Evolutionary conservation across 192 early-diverging fungal genomes (phyloP).

Genomic region (Pilobolus umbonatus): DNA sequence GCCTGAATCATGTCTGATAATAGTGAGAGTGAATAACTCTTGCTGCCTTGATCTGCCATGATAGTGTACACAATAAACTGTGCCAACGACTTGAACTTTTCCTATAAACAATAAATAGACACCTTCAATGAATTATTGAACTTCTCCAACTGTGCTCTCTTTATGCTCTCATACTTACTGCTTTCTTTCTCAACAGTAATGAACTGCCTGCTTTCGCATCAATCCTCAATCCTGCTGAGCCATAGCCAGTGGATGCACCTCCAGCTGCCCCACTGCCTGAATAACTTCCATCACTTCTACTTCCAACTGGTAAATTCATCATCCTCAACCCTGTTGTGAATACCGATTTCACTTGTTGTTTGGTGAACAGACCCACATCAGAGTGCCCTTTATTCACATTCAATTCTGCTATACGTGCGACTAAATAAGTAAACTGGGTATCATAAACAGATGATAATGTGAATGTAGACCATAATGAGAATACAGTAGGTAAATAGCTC

Average conservation of each 20-base stretch:
- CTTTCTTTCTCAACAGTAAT: slow-evolving; percentile 32
- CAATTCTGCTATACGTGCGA: slow-evolving; percentile 61
- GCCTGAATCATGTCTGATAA: slow-evolving; percentile 79
- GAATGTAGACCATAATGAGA: slow-evolving; percentile 79
- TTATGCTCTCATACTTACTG: slow-evolving; percentile 9
- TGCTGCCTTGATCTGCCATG: slow-evolving; percentile 35
- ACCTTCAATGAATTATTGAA: background rate
- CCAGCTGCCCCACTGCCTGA: slow-evolving; percentile 44
- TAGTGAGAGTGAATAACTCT: slow-evolving; percentile 44
- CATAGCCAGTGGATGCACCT: slow-evolving; percentile 34
- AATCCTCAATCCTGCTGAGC: slow-evolving; percentile 33
- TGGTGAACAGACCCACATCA: slow-evolving; percentile 50
- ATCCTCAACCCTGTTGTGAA: slow-evolving; percentile 47
- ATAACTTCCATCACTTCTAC: slow-evolving; percentile 37
- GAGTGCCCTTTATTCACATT: slow-evolving; percentile 38
- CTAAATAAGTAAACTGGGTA: slow-evolving; percentile 63
- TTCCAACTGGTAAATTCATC: slow-evolving; percentile 54
- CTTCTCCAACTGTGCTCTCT: background rate
- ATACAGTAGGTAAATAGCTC: slow-evolving; percentile 76
- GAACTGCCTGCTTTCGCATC: slow-evolving; percentile 35
- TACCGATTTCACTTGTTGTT: slow-evolving; percentile 53
- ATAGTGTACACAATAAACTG: slow-evolving; percentile 79
- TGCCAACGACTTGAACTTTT: slow-evolving; percentile 62
- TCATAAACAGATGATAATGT: slow-evolving; percentile 56
- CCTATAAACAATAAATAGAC: slow-evolving; percentile 16